phyloP scores from a whole-genome alignment of 345 rosid species.

The Moringa oleifera region DNA sequence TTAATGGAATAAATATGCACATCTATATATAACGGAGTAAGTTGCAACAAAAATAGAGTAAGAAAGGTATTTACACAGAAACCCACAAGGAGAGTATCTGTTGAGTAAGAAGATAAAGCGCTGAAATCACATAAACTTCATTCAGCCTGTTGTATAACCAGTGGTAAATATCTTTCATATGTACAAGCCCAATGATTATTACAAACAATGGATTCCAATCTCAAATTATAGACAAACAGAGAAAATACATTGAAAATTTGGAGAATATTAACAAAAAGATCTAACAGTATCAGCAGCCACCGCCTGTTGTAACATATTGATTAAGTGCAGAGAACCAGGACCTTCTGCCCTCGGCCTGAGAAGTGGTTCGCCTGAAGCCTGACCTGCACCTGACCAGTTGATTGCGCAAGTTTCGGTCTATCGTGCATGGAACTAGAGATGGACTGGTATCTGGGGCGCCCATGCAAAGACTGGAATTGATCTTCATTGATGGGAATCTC shows the following conservation, averaged over 20 bases:
- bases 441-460: constrained; percentile 57
- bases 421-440: constrained; percentile 33
- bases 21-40: too few species aligned
- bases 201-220: too few species aligned
- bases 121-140: too few species aligned
- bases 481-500: constrained; percentile 54
- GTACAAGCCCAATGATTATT: too few species aligned
- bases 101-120: too few species aligned
- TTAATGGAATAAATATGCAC: too few species aligned
- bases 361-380: constrained; percentile 42
- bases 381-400: constrained; percentile 46
- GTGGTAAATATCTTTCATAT: too few species aligned
- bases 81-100: too few species aligned
- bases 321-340: constrained; percentile 79
- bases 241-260: constrained; percentile 6
- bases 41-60: too few species aligned
- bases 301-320: constrained; percentile 56
- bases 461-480: constrained; percentile 58
- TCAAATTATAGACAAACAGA: constrained; percentile 5
- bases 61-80: too few species aligned
- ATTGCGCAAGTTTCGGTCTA: constrained; percentile 25
- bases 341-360: constrained; percentile 40
- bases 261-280: neutral
- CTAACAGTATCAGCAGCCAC: constrained; percentile 44
- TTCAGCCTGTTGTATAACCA: too few species aligned